A percentile compares a stretch with the other conserved stretches of the same genome.
Evolutionary conservation across 768 basidiomycete genomes (phyloP).

Genomic region (Phlebiopsis gigantea): DNA sequence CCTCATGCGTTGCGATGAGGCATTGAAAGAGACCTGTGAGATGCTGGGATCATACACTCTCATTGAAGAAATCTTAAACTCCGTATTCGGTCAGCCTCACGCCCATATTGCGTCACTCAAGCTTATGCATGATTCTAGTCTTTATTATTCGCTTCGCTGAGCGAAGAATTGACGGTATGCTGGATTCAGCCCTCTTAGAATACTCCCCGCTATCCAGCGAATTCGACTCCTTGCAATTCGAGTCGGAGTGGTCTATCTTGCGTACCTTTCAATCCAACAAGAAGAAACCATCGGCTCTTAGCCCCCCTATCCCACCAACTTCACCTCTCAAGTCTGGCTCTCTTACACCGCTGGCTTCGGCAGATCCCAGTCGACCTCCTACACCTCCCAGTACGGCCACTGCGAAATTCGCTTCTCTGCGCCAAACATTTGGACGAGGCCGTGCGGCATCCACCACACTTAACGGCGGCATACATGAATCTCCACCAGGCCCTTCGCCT

Average conservation of each 20-base stretch:
- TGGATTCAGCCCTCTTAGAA: slow-evolving; percentile 81
- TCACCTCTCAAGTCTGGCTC: slow-evolving; percentile 23
- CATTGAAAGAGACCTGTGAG: slow-evolving; percentile 75
- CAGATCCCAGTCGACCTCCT: slow-evolving; percentile 39
- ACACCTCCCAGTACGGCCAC: slow-evolving; percentile 49
- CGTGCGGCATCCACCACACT: slow-evolving; percentile 42
- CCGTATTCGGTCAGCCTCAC: slow-evolving; percentile 70
- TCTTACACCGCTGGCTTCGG: slow-evolving; percentile 29
- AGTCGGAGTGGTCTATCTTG: slow-evolving; percentile 93
- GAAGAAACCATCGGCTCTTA: slow-evolving; percentile 17
- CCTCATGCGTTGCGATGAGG: slow-evolving; percentile 80
- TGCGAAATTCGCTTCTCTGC: slow-evolving; percentile 56
- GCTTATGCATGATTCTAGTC: slow-evolving; percentile 42
- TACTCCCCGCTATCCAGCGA: slow-evolving; percentile 72
- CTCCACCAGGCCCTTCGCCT: slow-evolving; percentile 35
- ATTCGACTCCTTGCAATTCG: slow-evolving; percentile 83
- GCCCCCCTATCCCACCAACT: slow-evolving; percentile 14
- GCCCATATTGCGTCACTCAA: neutral
- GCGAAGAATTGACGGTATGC: slow-evolving; percentile 76
- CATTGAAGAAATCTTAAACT: slow-evolving; percentile 90
- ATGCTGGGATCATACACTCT: slow-evolving; percentile 79
- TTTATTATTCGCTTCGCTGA: slow-evolving; percentile 94
- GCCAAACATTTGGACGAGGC: slow-evolving; percentile 55
- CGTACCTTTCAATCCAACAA: slow-evolving; percentile 67
- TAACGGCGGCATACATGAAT: slow-evolving; percentile 39